A percentile compares a stretch with the other conserved stretches of the same genome.
phyloP scores from a whole-genome alignment of 2,329 filamentous ascomycete species.

The Hypoxylon sp. region DNA sequence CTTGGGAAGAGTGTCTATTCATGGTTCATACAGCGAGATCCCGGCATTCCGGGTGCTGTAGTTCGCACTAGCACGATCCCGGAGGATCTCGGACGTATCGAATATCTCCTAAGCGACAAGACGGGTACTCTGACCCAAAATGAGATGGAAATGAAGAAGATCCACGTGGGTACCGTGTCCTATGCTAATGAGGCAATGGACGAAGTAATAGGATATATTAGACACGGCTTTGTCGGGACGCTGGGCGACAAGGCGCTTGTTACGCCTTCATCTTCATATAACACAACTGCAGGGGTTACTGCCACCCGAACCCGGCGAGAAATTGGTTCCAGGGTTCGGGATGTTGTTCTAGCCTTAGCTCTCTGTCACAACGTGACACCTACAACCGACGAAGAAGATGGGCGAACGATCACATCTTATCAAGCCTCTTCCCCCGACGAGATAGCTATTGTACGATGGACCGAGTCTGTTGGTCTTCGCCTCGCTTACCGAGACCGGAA shows the following conservation, averaged over 20 bases:
- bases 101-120: slow-evolving; percentile 97
- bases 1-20: slow-evolving; percentile 98
- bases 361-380: slow-evolving; percentile 98
- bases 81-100: slow-evolving; percentile 94
- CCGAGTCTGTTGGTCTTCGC: slow-evolving; percentile 89
- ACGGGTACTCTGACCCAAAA: slow-evolving; percentile 99
- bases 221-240: slow-evolving; percentile 78
- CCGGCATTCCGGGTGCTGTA: slow-evolving; percentile 90
- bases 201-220: slow-evolving; percentile 89
- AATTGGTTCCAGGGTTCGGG: slow-evolving; percentile 92
- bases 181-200: slow-evolving; percentile 99
- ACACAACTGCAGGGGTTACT: slow-evolving; percentile 70
- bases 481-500: slow-evolving; percentile 89
- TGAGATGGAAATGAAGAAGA: slow-evolving; percentile 99
- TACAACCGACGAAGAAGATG: slow-evolving; percentile 86
- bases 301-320: slow-evolving; percentile 90
- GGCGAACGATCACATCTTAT: slow-evolving; percentile 83
- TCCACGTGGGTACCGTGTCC: slow-evolving; percentile 97
- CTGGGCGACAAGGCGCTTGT: slow-evolving; percentile 69
- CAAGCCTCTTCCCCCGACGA: slow-evolving; percentile 98
- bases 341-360: slow-evolving; percentile 91
- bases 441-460: slow-evolving; percentile 97
- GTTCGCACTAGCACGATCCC: slow-evolving; percentile 98
- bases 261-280: slow-evolving; percentile 81
- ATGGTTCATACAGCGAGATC: slow-evolving; percentile 92